Conservation (phyloP, 148 eudicot species). For the Rhododendron kiyosumense region DNA sequence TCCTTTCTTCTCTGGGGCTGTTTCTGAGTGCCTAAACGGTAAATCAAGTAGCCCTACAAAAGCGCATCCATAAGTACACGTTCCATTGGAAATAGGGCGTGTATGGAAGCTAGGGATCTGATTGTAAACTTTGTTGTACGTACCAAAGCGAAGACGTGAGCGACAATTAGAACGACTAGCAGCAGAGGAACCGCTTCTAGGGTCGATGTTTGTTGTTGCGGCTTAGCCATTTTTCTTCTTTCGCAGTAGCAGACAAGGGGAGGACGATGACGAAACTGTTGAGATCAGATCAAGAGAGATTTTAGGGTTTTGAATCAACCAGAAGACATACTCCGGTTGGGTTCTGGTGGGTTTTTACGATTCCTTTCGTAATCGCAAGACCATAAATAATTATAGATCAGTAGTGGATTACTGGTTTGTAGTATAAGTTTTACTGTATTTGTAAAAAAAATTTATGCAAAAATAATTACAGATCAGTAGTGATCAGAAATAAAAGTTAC, state of each 20-base stretch:
- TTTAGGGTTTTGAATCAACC: not conserved
- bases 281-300: not conserved
- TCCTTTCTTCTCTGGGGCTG: not conserved
- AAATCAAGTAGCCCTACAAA: not conserved
- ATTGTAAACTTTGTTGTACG: not conserved
- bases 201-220: not conserved
- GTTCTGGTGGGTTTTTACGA: too few species aligned
- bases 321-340: too few species aligned
- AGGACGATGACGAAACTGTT: not conserved
- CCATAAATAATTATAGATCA: too few species aligned
- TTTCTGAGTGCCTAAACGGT: not conserved
- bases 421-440: too few species aligned
- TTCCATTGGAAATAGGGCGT: not conserved
- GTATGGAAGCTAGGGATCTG: not conserved
- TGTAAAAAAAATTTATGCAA: too few species aligned
- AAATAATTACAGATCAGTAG: too few species aligned
- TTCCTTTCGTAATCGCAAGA: too few species aligned
- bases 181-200: not conserved
- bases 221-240: not conserved
- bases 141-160: constrained; percentile 1
- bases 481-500: too few species aligned
- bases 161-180: not conserved
- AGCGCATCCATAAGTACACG: not conserved
- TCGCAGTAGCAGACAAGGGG: not conserved
- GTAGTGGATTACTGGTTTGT: too few species aligned